Evolutionary conservation across 2,329 filamentous ascomycete species (phyloP).

Genomic region (Sclerotinia sclerotiorum): DNA sequence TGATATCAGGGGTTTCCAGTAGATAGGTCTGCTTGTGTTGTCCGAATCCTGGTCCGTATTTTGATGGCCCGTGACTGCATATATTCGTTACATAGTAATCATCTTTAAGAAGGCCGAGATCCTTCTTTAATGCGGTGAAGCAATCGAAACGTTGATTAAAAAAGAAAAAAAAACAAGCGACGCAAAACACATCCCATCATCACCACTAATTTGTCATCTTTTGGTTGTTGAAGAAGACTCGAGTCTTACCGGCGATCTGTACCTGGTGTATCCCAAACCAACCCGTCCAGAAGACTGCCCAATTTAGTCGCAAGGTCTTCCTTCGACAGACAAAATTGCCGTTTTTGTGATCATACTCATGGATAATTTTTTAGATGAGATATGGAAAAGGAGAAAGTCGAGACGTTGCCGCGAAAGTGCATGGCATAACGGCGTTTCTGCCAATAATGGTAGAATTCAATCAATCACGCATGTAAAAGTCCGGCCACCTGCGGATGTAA

Average conservation of each 20-base stretch:
- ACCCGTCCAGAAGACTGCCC: conserved; percentile 2
- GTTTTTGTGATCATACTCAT: not conserved
- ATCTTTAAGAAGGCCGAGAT: conserved; percentile 4
- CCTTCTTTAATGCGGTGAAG: not conserved
- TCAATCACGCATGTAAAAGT: conserved; percentile 25
- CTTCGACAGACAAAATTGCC: not conserved
- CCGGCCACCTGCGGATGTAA: conserved; percentile 22
- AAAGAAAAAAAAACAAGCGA: not conserved
- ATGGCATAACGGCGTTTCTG: conserved; percentile 24
- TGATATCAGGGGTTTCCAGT: not conserved
- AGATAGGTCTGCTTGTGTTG: conserved; percentile 15
- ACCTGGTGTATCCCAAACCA: not conserved
- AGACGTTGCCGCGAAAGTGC: conserved; percentile 23
- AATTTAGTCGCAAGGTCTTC: conserved; percentile 3
- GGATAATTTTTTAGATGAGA: conserved; percentile 1
- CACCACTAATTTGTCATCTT: conserved; percentile 2
- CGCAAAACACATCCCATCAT: not conserved
- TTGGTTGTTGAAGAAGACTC: not conserved
- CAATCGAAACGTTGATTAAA: not conserved
- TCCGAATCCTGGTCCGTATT: conserved; percentile 5
- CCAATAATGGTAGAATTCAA: conserved; percentile 23
- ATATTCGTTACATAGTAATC: conserved; percentile 13
- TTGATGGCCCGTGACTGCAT: conserved; percentile 6
- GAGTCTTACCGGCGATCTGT: conserved; percentile 1
- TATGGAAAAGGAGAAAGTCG: conserved; percentile 1